Evolutionary conservation across 805 yeast genomes (phyloP).

Genomic region (Nakazawaea anatomiae): DNA sequence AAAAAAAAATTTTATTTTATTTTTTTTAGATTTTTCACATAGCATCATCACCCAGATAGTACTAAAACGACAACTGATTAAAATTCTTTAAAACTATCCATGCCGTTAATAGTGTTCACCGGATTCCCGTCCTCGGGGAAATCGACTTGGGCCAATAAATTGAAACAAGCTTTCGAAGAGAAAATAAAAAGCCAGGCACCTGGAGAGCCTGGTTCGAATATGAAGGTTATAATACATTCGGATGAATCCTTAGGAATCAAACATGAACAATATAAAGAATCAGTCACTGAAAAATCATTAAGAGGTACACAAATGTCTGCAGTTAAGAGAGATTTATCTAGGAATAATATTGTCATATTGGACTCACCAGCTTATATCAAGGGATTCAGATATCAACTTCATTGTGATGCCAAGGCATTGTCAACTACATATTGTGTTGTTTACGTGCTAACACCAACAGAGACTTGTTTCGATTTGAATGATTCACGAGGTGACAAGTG

Average conservation of each 20-base stretch:
- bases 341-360: conserved; percentile 68
- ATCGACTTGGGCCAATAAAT: conserved; percentile 60
- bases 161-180: conserved; percentile 41
- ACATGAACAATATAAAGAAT: conserved; percentile 63
- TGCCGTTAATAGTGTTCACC: conserved; percentile 82
- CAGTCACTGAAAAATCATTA: conserved; percentile 71
- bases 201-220: conserved; percentile 45
- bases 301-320: conserved; percentile 86
- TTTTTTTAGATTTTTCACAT: not conserved
- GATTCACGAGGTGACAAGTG: conserved; percentile 36
- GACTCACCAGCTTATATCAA: conserved; percentile 88
- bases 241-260: conserved; percentile 75
- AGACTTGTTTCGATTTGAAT: conserved; percentile 62
- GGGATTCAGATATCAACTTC: conserved; percentile 91
- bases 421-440: conserved; percentile 79
- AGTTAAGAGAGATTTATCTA: conserved; percentile 72
- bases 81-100: conserved; percentile 19
- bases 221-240: conserved; percentile 60
- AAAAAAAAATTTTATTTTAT: conserved; percentile 21
- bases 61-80: conserved; percentile 12
- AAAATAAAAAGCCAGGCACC: conserved; percentile 34
- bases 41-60: conserved; percentile 33
- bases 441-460: conserved; percentile 67
- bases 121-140: conserved; percentile 89
- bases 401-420: conserved; percentile 85